A percentile compares a stretch with the other conserved stretches of the same genome.
phyloP scores from a whole-genome alignment of 2,329 filamentous ascomycete species.

The Teratosphaeria destructans region DNA sequence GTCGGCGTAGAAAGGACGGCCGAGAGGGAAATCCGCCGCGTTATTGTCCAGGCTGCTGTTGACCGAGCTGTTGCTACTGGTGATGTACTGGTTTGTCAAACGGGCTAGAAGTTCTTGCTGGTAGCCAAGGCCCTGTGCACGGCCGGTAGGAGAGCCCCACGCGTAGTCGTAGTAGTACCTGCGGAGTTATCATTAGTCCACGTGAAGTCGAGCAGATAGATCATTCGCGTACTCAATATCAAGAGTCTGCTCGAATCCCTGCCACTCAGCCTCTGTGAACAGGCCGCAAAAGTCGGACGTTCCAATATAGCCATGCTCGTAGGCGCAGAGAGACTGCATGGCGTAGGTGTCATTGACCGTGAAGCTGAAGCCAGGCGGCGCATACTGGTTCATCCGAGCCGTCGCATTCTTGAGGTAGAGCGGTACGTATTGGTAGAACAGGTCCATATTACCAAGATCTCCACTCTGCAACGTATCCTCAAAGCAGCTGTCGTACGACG shows the following conservation, averaged over 20 bases:
- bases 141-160: slow-evolving; percentile 39
- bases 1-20: slow-evolving; percentile 42
- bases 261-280: slow-evolving; percentile 47
- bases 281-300: slow-evolving; percentile 42
- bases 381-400: slow-evolving; percentile 36
- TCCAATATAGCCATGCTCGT: slow-evolving; percentile 43
- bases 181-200: not conserved
- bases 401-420: slow-evolving; percentile 38
- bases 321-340: slow-evolving; percentile 42
- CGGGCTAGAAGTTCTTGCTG: slow-evolving; percentile 43
- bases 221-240: slow-evolving; percentile 32
- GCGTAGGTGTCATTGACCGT: slow-evolving; percentile 41
- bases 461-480: slow-evolving; percentile 25
- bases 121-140: slow-evolving; percentile 45
- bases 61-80: slow-evolving; percentile 40
- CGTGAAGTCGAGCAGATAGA: not conserved
- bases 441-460: slow-evolving; percentile 32
- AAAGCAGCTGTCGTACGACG: slow-evolving; percentile 42
- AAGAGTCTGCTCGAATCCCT: slow-evolving; percentile 43
- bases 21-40: slow-evolving; percentile 36
- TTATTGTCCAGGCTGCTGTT: slow-evolving; percentile 42
- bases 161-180: slow-evolving; percentile 32
- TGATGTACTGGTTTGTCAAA: slow-evolving; percentile 38
- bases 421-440: slow-evolving; percentile 36
- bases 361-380: slow-evolving; percentile 39